These are phyloP conservation scores for Ambrosia hybrid DNA, from an alignment of 140 eudicot species.

Conservation along the genomic window DNA sequence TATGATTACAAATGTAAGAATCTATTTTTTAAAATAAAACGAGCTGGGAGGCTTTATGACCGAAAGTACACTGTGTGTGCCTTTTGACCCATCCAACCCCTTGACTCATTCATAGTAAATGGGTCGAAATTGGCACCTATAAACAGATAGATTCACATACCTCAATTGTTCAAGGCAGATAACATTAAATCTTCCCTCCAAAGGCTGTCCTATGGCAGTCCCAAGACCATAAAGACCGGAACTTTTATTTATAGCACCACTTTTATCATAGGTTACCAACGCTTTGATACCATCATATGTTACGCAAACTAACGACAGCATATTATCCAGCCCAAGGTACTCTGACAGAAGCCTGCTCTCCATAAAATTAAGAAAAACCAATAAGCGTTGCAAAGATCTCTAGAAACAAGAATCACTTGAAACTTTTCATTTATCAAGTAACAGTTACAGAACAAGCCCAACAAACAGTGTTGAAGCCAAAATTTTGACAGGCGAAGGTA, in stretches of 20 bases:
- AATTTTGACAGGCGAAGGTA: not conserved
- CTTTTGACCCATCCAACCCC: no score
- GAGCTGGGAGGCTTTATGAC: no score
- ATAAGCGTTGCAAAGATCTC: not conserved
- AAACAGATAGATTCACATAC: conserved; percentile 31
- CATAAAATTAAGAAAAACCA: conserved; percentile 16
- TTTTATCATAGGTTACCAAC: conserved; percentile 56
- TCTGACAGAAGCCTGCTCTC: conserved; percentile 66
- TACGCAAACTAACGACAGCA: conserved; percentile 82
- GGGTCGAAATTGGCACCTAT: not conserved
- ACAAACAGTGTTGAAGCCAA: not conserved
- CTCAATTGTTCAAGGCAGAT: conserved; percentile 73
- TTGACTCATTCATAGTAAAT: no score
- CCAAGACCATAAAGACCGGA: conserved; percentile 77
- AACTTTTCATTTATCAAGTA: not conserved
- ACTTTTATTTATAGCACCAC: conserved; percentile 50
- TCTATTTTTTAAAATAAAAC: no score
- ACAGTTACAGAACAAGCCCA: not conserved
- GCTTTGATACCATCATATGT: conserved; percentile 57
- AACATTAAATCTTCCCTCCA: conserved; percentile 54
- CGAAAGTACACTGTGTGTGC: no score
- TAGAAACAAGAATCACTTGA: not conserved
- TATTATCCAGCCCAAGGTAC: conserved; percentile 71
- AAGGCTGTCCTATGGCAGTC: conserved; percentile 49
- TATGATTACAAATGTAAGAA: no score